These are phyloP conservation scores for Thielaviopsis musarum DNA, from an alignment of 2,329 filamentous ascomycete genomes.

Conservation along the genomic window DNA sequence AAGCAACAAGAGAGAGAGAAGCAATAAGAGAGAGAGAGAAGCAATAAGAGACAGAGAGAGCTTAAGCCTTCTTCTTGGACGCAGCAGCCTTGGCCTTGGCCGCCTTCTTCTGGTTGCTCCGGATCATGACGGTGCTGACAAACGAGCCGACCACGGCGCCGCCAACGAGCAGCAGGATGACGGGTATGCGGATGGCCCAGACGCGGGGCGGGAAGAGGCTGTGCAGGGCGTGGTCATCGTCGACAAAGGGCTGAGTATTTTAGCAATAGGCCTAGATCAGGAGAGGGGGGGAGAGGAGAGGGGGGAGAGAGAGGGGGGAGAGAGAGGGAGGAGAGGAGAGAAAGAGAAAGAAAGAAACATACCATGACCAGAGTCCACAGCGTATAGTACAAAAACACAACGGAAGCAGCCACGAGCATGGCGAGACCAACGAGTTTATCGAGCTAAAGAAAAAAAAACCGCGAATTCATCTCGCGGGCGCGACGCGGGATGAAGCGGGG, in stretches of 20 bases:
- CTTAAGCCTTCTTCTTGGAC: constrained; percentile 69
- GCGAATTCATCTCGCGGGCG: not conserved
- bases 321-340: no score
- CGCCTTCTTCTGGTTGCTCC: constrained; percentile 94
- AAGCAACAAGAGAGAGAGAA: no score
- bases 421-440: constrained; percentile 62
- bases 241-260: constrained; percentile 70
- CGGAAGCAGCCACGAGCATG: constrained; percentile 49
- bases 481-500: no score
- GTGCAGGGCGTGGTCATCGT: constrained; percentile 83
- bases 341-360: no score
- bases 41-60: not conserved
- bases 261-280: not conserved
- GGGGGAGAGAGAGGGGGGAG: constrained; percentile 3
- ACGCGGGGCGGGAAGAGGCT: constrained; percentile 91
- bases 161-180: constrained; percentile 84
- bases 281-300: constrained; percentile 5
- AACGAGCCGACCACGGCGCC: constrained; percentile 93
- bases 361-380: constrained; percentile 98
- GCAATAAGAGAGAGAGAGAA: not conserved
- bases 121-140: constrained; percentile 93
- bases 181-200: constrained; percentile 96
- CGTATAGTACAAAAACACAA: constrained; percentile 72
- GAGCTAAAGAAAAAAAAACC: constrained; percentile 39
- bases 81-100: constrained; percentile 69